Evolutionary conservation across 208 protist species (phyloP), one percentile per base, ranked within the genome.

Genomic region (Lotmaria passim): DNA sequence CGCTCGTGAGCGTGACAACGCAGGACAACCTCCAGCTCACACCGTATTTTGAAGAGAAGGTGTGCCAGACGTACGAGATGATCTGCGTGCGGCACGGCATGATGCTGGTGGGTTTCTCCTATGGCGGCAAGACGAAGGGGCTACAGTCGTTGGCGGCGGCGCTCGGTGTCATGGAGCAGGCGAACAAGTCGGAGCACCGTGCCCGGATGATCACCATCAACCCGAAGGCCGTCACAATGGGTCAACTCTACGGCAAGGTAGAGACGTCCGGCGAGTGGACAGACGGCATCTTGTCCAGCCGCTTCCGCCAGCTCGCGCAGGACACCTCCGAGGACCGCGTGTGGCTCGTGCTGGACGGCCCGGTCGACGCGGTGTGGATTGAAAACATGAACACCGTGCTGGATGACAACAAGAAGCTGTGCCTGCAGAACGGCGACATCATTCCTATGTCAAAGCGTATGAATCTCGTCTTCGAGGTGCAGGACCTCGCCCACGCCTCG

Each of bases 311-410:
- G 26, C 81, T 93, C 34, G 87, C 92, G 31, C 73, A 95, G 69
- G 87, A 97, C 63, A 83, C 85, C 14, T 90, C 93, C 15, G 65
- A 72, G 19, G 91, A 97, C 53, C 86, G 94, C 55, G 97, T 98
- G 75, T 99, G 97, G 97, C 82, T 99, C 51, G 87, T 99, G 17
- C 93, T 98, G 17, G 98, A 99, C 53, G 98, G 98, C 63, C 98
- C 98, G 31, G 98, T 99, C 10, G 98, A 99, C 78, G 97, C 98
- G n/a, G 85, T 99, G 47, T 99, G 98, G 98, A 99, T 99, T 88
- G 98, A 99, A 82, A 99, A 99, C 79, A 99, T 99, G 98, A 99
- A 99, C 88, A 99, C 98, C 21, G 97, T 99, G 26, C 90, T 99
- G 15, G 98, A 99, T 78, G 98, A 99, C 80, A 99, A 99, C 86